Percentiles rank a stretch among this genome's conserved stretches.
phyloP scores from a whole-genome alignment of 441 rosid genomes.

The Bruguiera hainesii region DNA sequence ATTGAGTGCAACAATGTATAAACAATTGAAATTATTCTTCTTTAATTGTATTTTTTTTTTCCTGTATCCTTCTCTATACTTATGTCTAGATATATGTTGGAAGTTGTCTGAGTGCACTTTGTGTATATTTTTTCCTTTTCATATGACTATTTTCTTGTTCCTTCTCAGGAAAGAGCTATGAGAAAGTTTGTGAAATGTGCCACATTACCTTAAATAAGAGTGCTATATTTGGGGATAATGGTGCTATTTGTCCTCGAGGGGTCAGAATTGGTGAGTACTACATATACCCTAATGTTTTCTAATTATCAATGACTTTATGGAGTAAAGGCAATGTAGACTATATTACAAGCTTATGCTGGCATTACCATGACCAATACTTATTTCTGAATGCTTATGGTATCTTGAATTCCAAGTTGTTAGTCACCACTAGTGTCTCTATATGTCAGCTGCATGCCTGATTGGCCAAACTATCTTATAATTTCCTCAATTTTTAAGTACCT shows the following conservation, averaged over 20 bases:
- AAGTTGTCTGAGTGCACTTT: background rate
- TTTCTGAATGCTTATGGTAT: background rate
- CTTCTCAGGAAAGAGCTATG: slow-evolving; percentile 60
- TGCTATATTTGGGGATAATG: slow-evolving; percentile 72
- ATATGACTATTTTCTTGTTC: background rate
- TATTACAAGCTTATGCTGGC: background rate
- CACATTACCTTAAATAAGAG: slow-evolving; percentile 76
- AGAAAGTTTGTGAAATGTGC: slow-evolving; percentile 87
- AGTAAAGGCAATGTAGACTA: background rate
- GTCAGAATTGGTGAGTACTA: slow-evolving; percentile 73
- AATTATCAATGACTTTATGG: background rate
- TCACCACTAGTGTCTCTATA: background rate
- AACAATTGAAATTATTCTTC: no score
- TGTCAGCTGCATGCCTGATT: background rate
- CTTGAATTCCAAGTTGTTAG: background rate
- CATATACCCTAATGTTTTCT: background rate
- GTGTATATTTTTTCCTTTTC: background rate
- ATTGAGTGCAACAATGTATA: background rate
- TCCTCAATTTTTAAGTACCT: background rate
- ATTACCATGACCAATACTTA: background rate
- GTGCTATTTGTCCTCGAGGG: slow-evolving; percentile 81
- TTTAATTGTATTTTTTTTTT: no score
- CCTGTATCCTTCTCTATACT: no score
- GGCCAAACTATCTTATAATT: background rate
- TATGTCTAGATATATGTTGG: background rate